These are phyloP conservation scores for Limonium bicolor DNA, from an alignment of 148 eudicot species.

Conservation along the genomic window DNA sequence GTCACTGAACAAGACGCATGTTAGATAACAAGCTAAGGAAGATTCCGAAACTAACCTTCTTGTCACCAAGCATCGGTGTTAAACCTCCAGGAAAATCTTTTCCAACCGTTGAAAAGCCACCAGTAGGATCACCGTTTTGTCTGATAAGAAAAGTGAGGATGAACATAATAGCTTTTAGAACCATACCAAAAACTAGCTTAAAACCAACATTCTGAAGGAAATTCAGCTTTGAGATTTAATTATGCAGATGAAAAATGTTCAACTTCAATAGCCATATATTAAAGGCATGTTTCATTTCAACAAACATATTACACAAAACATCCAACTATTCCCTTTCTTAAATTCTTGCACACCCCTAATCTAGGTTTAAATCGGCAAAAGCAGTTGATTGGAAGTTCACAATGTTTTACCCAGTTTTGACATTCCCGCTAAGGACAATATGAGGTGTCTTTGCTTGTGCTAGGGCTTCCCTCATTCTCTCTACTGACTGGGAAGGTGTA, in stretches of 20 bases:
- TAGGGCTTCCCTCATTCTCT: constrained; percentile 92
- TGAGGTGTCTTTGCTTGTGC: constrained; percentile 59
- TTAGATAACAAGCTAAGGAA: background rate
- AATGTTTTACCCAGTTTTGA: constrained; percentile 80
- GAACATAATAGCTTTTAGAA: background rate
- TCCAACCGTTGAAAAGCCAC: constrained; percentile 93
- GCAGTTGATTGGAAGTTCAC: background rate
- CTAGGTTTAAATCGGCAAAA: background rate
- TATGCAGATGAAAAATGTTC: too few relatives aligned
- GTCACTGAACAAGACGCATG: background rate
- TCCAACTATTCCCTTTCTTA: too few relatives aligned
- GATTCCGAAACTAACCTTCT: constrained; percentile 36
- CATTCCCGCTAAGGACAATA: constrained; percentile 87
- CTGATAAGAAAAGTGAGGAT: constrained; percentile 20
- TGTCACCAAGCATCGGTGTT: constrained; percentile 98
- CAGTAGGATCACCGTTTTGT: constrained; percentile 89
- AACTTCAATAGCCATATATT: too few relatives aligned
- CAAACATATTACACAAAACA: too few relatives aligned
- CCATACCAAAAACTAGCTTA: background rate
- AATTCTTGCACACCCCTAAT: too few relatives aligned
- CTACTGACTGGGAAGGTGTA: constrained; percentile 76
- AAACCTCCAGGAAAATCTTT: constrained; percentile 80
- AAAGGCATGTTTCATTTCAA: too few relatives aligned
- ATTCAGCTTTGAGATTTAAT: too few relatives aligned
- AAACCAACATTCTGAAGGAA: too few relatives aligned